These are phyloP conservation scores for Cercospora brassicicola DNA, from an alignment of 2,329 filamentous ascomycete genomes.

Conservation along the genomic window DNA sequence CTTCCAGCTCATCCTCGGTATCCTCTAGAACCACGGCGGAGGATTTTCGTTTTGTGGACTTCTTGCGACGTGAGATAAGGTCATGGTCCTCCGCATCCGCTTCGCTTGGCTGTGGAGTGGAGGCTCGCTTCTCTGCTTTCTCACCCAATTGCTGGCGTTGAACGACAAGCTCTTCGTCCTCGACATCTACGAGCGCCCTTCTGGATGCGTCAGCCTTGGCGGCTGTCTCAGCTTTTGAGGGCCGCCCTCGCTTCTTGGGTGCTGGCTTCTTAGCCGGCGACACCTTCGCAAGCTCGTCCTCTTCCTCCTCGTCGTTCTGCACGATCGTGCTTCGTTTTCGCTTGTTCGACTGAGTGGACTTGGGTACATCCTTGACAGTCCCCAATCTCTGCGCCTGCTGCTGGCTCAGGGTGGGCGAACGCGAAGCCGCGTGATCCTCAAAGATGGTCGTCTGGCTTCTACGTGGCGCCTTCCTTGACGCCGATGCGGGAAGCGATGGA, in stretches of 20 bases:
- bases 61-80: background rate
- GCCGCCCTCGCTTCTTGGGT: constrained; percentile 20
- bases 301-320: constrained; percentile 28
- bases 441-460: constrained; percentile 40
- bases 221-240: constrained; percentile 15
- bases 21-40: background rate
- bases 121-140: background rate
- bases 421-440: constrained; percentile 37
- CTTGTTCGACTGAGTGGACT: constrained; percentile 18
- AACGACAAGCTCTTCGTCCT: background rate
- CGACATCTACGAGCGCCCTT: background rate
- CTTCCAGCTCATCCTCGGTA: constrained; percentile 12
- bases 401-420: constrained; percentile 35
- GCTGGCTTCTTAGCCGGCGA: constrained; percentile 7
- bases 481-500: constrained; percentile 22
- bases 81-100: background rate
- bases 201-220: background rate
- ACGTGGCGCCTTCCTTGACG: constrained; percentile 24
- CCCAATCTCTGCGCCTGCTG: constrained; percentile 37
- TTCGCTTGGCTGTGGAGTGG: background rate
- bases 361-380: constrained; percentile 22
- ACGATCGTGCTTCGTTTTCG: constrained; percentile 23
- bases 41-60: background rate
- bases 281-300: constrained; percentile 31
- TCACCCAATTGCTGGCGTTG: background rate